Evolutionary conservation across 2,329 filamentous ascomycete species (phyloP).

Genomic region (Xenoacremonium recifei): DNA sequence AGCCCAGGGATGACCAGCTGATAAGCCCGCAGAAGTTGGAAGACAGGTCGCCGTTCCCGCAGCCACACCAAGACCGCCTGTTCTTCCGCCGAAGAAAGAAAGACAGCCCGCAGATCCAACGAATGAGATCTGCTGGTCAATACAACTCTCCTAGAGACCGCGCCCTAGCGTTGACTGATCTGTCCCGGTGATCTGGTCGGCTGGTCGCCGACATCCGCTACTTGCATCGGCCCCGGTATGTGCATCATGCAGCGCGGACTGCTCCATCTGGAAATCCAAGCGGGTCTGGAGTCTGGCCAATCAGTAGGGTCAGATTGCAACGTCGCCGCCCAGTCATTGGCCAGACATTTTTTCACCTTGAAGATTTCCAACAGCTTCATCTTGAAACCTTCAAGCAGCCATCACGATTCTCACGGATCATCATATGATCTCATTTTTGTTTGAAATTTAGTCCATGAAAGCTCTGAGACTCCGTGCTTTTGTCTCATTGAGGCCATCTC

Average conservation of each 20-base stretch:
- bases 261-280: conserved; percentile 11
- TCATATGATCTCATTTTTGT: conserved; percentile 1
- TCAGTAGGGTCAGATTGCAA: conserved; percentile 9
- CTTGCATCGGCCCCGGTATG: too few relatives aligned
- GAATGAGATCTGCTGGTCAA: too few relatives aligned
- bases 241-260: conserved; percentile 23
- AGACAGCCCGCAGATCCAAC: too few relatives aligned
- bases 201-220: not conserved
- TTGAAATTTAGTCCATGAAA: conserved; percentile 17
- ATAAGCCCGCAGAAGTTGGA: too few relatives aligned
- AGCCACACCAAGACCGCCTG: too few relatives aligned
- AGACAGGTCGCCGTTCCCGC: too few relatives aligned
- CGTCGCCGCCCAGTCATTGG: conserved; percentile 11
- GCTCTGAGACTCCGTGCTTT: conserved; percentile 13
- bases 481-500: conserved; percentile 14
- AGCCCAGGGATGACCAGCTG: too few relatives aligned
- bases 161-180: conserved; percentile 11
- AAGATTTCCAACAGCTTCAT: conserved; percentile 1
- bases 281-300: conserved; percentile 12
- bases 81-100: too few relatives aligned
- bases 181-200: not conserved
- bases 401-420: not conserved
- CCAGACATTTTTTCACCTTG: conserved; percentile 11
- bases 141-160: too few relatives aligned
- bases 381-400: conserved; percentile 1